Conservation (phyloP, 2,329 filamentous ascomycete species). For the Fusarium praegraminearum region DNA sequence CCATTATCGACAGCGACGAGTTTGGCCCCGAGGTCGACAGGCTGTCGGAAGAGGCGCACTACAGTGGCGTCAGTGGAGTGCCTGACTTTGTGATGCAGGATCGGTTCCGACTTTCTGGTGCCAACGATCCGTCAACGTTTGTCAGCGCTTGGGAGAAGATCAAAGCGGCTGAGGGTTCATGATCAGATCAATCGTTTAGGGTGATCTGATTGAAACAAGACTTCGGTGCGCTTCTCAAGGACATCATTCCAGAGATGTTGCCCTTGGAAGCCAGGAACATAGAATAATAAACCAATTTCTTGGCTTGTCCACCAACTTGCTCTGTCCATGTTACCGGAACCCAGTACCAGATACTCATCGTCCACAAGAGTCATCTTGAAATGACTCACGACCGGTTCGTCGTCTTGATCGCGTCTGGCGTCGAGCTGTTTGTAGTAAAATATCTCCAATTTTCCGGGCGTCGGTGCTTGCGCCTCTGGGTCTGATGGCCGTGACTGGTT, state of each 20-base stretch:
- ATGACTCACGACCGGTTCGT: constrained; percentile 79
- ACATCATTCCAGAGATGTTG: constrained; percentile 56
- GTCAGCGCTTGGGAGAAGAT: constrained; percentile 73
- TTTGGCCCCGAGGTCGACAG: constrained; percentile 57
- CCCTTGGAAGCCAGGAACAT: constrained; percentile 56
- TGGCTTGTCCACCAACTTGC: constrained; percentile 91
- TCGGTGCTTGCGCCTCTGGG: constrained; percentile 58
- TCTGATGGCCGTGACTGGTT: constrained; percentile 37
- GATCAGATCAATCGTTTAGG: constrained; percentile 9
- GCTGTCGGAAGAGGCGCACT: constrained; percentile 46
- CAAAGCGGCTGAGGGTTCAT: constrained; percentile 47
- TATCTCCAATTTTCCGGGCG: constrained; percentile 65
- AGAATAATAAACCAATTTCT: constrained; percentile 77
- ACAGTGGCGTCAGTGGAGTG: constrained; percentile 68
- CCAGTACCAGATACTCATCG: constrained; percentile 73
- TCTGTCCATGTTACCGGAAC: constrained; percentile 86
- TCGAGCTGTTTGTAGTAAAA: constrained; percentile 66
- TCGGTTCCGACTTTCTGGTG: constrained; percentile 74
- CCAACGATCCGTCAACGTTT: constrained; percentile 74
- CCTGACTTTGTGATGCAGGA: constrained; percentile 80
- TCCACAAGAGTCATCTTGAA: constrained; percentile 83
- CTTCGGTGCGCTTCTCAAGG: constrained; percentile 53
- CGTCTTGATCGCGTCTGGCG: constrained; percentile 46
- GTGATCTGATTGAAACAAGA: constrained; percentile 49
- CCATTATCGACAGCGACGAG: constrained; percentile 59